These are phyloP conservation scores for Kickxella alabastrina DNA, from an alignment of 192 early-diverging fungal species.

Conservation along the genomic window DNA sequence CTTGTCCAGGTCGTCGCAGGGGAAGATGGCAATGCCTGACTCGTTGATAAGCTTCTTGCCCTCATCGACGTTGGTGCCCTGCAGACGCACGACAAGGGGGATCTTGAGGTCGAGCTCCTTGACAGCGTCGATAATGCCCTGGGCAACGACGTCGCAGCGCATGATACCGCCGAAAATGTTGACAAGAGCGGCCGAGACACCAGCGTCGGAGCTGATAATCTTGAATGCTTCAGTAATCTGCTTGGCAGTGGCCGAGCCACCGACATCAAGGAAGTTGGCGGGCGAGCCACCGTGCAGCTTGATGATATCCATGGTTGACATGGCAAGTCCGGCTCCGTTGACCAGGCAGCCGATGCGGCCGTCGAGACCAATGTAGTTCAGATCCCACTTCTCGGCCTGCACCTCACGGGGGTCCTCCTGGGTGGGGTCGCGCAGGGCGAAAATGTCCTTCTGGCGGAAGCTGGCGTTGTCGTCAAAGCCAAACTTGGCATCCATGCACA, in stretches of 20 bases:
- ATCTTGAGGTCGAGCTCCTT: slow-evolving; percentile 86
- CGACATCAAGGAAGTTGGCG: slow-evolving; percentile 99
- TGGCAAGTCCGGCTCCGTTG: slow-evolving; percentile 98
- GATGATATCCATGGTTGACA: slow-evolving; percentile 99
- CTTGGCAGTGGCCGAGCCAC: slow-evolving; percentile 90
- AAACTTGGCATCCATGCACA: slow-evolving; percentile 99
- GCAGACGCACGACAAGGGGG: slow-evolving; percentile 95
- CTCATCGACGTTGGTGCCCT: slow-evolving; percentile 81
- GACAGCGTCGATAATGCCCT: slow-evolving; percentile 96
- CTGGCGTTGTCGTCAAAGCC: slow-evolving; percentile 99
- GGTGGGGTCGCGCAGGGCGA: slow-evolving; percentile 80
- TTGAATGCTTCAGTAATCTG: slow-evolving; percentile 99
- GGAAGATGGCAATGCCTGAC: slow-evolving; percentile 87
- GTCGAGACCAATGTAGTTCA: slow-evolving; percentile 99
- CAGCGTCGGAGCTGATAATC: slow-evolving; percentile 96
- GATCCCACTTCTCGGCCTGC: slow-evolving; percentile 90
- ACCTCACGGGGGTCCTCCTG: slow-evolving; percentile 99
- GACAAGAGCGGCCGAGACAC: slow-evolving; percentile 94
- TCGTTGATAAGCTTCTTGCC: slow-evolving; percentile 91
- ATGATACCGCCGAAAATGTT: slow-evolving; percentile 99
- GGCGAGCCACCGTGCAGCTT: slow-evolving; percentile 98
- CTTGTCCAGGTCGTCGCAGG: slow-evolving; percentile 92
- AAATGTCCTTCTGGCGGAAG: slow-evolving; percentile 91
- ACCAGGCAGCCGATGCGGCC: slow-evolving; percentile 97
- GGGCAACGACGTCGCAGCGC: slow-evolving; percentile 97